Conservation (phyloP, 352 stramenopile species). For the Phytophthora quininea region DNA sequence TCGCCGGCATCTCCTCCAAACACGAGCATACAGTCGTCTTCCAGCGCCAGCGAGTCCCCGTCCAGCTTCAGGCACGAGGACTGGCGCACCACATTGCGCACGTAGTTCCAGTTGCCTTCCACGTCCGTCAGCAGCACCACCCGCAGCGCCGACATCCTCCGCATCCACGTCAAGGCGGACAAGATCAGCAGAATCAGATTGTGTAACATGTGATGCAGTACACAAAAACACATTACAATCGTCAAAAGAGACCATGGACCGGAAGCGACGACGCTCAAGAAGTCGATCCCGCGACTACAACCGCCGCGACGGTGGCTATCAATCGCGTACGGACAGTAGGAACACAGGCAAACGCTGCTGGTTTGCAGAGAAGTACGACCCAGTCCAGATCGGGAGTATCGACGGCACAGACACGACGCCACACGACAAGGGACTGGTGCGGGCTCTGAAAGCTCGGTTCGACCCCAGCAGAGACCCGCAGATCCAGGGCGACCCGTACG, state of each 20-base stretch:
- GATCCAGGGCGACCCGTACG: constrained; percentile 65
- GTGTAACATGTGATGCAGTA: constrained; percentile 2
- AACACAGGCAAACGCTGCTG: constrained; percentile 31
- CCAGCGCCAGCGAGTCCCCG: constrained; percentile 50
- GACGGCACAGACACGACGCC: constrained; percentile 64
- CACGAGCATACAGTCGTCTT: constrained; percentile 82
- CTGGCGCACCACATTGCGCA: constrained; percentile 65
- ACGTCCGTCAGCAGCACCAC: constrained; percentile 82
- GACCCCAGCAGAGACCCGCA: constrained; percentile 62
- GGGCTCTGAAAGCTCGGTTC: constrained; percentile 53
- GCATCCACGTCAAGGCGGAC: constrained; percentile 7
- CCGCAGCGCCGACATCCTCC: constrained; percentile 25
- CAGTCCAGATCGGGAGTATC: constrained; percentile 70
- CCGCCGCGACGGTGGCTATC: not conserved
- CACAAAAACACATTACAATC: not conserved
- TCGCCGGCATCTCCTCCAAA: constrained; percentile 92
- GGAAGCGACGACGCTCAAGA: constrained; percentile 20
- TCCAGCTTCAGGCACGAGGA: constrained; percentile 64
- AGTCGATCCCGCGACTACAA: constrained; percentile 20
- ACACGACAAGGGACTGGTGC: constrained; percentile 71
- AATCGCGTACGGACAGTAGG: constrained; percentile 7
- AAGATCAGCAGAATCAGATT: constrained; percentile 11
- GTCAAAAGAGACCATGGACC: not conserved
- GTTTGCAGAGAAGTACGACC: constrained; percentile 79
- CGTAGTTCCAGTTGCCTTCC: constrained; percentile 83